Conservation (phyloP, 2,329 filamentous ascomycete species). For the Colletotrichum magnum region DNA sequence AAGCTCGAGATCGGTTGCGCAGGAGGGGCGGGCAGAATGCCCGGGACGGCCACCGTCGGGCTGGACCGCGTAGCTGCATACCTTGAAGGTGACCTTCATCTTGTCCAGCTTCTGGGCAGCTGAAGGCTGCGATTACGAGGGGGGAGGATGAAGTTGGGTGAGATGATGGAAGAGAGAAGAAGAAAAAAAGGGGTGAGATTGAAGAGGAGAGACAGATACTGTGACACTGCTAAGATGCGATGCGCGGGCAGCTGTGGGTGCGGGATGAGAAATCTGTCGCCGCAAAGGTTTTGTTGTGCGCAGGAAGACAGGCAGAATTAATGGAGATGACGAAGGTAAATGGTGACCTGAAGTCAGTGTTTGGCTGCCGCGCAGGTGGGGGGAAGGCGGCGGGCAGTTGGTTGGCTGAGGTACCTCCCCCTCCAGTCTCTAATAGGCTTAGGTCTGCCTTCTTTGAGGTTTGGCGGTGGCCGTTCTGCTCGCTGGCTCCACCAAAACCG, state of each 20-base stretch:
- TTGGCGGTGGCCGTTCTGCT: conserved; percentile 4
- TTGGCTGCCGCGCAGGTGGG: conserved; percentile 38
- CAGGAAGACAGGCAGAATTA: conserved; percentile 37
- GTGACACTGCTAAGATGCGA: conserved; percentile 9
- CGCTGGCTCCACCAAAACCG: conserved; percentile 19
- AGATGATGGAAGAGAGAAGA: not conserved
- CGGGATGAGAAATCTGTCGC: conserved; percentile 36
- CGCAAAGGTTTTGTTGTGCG: conserved; percentile 35
- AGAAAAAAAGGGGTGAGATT: not conserved
- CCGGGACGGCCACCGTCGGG: not conserved
- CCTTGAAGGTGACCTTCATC: conserved; percentile 80
- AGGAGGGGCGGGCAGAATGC: not conserved
- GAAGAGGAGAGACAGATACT: conserved; percentile 1
- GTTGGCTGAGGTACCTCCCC: conserved; percentile 36
- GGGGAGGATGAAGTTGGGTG: not conserved
- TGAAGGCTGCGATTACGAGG: conserved; percentile 43
- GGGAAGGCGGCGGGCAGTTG: conserved; percentile 27
- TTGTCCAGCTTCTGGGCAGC: conserved; percentile 57
- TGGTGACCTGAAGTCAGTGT: conserved; percentile 42
- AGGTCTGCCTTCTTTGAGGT: conserved; percentile 11
- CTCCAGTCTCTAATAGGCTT: not conserved
- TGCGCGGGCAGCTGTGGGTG: conserved; percentile 30
- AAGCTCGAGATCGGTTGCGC: conserved; percentile 20
- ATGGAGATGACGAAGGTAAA: conserved; percentile 41
- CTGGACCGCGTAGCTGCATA: conserved; percentile 51